Conservation (phyloP, 2,329 filamentous ascomycete genomes). For the Pestalotiopsis fici region DNA sequence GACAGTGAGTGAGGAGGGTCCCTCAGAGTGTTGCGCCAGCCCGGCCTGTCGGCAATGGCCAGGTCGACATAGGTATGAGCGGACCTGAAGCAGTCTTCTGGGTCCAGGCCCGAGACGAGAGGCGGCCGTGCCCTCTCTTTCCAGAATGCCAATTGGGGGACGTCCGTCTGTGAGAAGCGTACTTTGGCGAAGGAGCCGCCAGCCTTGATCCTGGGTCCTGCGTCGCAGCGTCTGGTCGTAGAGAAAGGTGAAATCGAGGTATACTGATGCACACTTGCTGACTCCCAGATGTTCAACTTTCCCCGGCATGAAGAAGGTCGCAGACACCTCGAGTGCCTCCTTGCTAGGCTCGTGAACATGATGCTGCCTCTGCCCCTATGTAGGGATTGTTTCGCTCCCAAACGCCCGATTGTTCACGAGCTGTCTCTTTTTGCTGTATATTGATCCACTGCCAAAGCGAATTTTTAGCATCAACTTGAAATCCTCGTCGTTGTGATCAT, state of each 20-base stretch:
- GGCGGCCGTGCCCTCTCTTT: not conserved
- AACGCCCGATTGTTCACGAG: not conserved
- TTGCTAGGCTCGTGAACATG: not conserved
- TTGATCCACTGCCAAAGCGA: too few species aligned
- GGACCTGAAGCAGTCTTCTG: not conserved
- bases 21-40: not conserved
- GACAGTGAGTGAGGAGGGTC: constrained; percentile 24
- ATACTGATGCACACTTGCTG: not conserved
- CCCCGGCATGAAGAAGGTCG: not conserved
- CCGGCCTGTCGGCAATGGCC: not conserved
- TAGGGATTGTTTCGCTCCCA: not conserved
- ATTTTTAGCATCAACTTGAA: not conserved
- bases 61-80: constrained; percentile 3
- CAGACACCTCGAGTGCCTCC: not conserved
- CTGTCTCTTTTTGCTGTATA: too few species aligned
- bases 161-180: constrained; percentile 25
- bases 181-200: constrained; percentile 7
- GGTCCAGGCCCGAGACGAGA: not conserved
- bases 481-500: not conserved
- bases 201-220: not conserved
- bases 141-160: constrained; percentile 30
- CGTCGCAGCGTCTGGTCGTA: not conserved
- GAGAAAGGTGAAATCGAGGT: not conserved
- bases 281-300: not conserved
- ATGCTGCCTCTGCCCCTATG: not conserved